Percentiles rank a stretch among this genome's conserved stretches.
These are phyloP conservation scores for Geranium incanum DNA, from an alignment of 441 rosid species.

Conservation along the genomic window DNA sequence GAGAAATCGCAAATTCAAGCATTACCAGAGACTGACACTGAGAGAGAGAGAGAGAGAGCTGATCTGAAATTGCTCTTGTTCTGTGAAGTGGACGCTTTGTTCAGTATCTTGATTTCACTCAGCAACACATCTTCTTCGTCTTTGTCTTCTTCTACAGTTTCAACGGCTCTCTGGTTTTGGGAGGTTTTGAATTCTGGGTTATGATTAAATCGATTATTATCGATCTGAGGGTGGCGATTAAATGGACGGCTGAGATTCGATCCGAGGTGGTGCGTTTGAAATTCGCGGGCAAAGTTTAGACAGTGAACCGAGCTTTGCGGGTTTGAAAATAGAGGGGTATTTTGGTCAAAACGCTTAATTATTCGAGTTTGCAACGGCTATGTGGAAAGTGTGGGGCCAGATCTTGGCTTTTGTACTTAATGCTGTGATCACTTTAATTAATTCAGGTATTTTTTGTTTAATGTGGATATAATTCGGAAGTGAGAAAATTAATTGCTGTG, in stretches of 20 bases:
- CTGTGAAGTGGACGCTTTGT: not conserved
- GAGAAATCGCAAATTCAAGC: not conserved
- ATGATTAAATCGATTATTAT: not conserved
- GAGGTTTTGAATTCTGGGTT: too few species aligned
- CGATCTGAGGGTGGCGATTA: constrained; percentile 6
- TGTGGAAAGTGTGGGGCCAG: not conserved
- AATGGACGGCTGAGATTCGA: constrained; percentile 54
- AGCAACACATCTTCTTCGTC: constrained; percentile 8
- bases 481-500: too few species aligned
- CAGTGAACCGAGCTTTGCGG: constrained; percentile 34
- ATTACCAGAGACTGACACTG: constrained; percentile 35
- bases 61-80: constrained; percentile 5
- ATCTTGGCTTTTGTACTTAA: not conserved
- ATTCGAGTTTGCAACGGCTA: constrained; percentile 13
- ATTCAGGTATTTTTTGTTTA: too few species aligned
- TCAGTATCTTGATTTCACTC: constrained; percentile 2
- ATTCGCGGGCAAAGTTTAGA: constrained; percentile 17
- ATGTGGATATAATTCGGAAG: too few species aligned
- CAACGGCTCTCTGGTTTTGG: not conserved
- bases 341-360: constrained; percentile 21
- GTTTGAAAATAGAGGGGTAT: constrained; percentile 53
- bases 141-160: not conserved
- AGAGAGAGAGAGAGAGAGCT: not conserved
- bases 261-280: constrained; percentile 27
- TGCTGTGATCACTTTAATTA: not conserved